Evolutionary conservation across 768 basidiomycete species (phyloP).

Genomic region (Asterophora parasitica): DNA sequence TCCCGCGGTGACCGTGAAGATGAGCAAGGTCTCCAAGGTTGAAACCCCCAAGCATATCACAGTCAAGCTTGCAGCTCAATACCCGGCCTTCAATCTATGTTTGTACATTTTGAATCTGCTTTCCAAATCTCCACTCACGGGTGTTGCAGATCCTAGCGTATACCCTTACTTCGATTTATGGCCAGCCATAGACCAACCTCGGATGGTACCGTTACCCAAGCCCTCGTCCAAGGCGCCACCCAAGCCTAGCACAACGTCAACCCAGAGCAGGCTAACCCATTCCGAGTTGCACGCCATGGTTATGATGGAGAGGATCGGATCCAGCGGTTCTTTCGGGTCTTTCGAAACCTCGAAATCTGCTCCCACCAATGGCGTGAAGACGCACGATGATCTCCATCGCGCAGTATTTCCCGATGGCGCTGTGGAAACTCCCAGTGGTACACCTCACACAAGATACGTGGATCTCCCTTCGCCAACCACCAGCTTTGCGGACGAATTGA

Average conservation of each 20-base stretch:
- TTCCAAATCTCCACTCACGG: not conserved
- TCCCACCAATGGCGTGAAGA: conserved; percentile 7
- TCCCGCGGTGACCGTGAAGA: conserved; percentile 19
- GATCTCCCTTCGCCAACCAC: not conserved
- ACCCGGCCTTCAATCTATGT: conserved; percentile 23
- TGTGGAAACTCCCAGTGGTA: conserved; percentile 27
- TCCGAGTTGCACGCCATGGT: conserved; percentile 32
- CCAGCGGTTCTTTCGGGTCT: conserved; percentile 7
- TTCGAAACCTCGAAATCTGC: not conserved
- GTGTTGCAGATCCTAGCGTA: conserved; percentile 23
- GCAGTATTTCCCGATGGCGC: conserved; percentile 26
- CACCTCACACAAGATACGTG: not conserved
- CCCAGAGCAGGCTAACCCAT: conserved; percentile 24
- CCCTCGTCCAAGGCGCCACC: not conserved
- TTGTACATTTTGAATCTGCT: conserved; percentile 1
- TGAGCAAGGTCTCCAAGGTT: not conserved
- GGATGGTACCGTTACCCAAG: not conserved
- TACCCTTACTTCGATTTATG: conserved; percentile 34
- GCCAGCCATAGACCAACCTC: conserved; percentile 17
- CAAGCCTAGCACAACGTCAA: conserved; percentile 13
- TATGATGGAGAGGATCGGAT: conserved; percentile 27
- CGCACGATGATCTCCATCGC: conserved; percentile 30
- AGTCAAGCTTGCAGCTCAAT: conserved; percentile 9
- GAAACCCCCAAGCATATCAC: not conserved
- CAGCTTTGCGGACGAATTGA: conserved; percentile 2